Evolutionary conservation across 2,329 filamentous ascomycete genomes (phyloP), one percentile per base, ranked within the genome.

Genomic region (Claviceps maximensis): DNA sequence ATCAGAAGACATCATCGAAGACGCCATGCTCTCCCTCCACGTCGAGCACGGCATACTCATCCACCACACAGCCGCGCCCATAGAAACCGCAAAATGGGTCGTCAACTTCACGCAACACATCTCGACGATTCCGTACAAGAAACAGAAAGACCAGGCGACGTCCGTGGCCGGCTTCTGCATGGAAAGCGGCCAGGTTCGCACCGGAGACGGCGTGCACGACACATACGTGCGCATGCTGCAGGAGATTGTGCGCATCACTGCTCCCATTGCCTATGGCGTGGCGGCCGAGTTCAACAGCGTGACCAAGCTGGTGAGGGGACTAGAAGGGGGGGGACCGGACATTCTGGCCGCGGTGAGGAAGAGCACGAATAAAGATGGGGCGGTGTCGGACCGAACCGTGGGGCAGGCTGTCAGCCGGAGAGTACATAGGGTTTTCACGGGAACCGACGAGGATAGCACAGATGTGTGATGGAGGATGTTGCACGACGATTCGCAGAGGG

Each of bases 191-290:
- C 87, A 91, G 67, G 84, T 91, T 44, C 80, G 79, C 52, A 79
- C 82, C 0, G 87, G 87, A 29, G 78, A 84, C 29, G 77, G 80
- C 45, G 69, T 75, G 2, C 65, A 70, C 7, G 86, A 90, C 60
- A 87, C 82, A 0, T 91, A 84, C 57, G 71, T 81, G 46, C 79
- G 80, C 58, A 87, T 91, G 86, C 69, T 93, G 50, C 83, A 89
- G 66, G 83, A 89, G 67, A 79, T 90, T 42, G 74, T 74, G 15
- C 78, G 86, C 17, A 76, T 91, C 17, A 90, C 87, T 6, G 77
- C 81, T 0, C 79, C 84, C 0, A 80, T 89, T 60, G 87, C 87
- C 0, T 79, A 84, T 56, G 86, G 86, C 3, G 79, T 91, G 54
- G 75, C 75, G 1, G 71, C 71, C 1, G 74, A 82, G 63, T 89